Evolutionary conservation across 176 grass and related monocot species (phyloP).

Genomic region (Eragrostis nindensis): DNA sequence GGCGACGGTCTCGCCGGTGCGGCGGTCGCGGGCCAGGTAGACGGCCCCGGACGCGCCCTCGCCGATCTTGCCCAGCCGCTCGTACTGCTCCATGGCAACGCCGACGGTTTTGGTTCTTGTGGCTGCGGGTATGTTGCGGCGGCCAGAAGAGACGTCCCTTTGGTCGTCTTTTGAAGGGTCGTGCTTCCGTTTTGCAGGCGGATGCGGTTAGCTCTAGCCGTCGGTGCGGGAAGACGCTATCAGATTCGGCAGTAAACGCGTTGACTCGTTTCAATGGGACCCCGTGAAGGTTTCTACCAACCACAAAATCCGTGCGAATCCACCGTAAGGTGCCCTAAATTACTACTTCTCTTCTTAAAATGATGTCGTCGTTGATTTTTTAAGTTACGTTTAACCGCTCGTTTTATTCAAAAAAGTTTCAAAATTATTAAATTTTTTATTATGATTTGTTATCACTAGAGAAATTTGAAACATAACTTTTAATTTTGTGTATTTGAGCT

Average conservation of each 20-base stretch:
- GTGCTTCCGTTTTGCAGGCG: neutral
- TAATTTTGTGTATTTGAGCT: no score
- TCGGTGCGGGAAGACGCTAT: neutral
- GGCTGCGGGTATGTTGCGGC: neutral
- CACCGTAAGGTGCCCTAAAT: no score
- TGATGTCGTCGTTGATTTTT: no score
- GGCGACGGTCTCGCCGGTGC: conserved; percentile 32
- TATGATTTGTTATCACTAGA: no score
- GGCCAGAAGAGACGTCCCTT: neutral
- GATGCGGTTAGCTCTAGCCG: neutral
- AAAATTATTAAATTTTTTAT: no score
- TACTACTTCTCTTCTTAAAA: no score
- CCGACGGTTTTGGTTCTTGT: neutral
- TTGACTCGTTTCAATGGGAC: conserved; percentile 6
- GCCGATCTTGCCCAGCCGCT: conserved; percentile 23
- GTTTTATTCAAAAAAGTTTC: no score
- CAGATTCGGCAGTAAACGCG: neutral
- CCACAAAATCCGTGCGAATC: no score
- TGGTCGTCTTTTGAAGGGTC: neutral
- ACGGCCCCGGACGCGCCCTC: conserved; percentile 11
- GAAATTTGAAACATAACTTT: no score
- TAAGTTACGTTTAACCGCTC: no score
- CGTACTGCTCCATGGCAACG: conserved; percentile 19
- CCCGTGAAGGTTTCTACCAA: no score
- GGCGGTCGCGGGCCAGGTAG: conserved; percentile 27